Evolutionary conservation across 2,329 filamentous ascomycete species (phyloP), one percentile per base, ranked within the genome.

Genomic region (Alternaria infectoria): DNA sequence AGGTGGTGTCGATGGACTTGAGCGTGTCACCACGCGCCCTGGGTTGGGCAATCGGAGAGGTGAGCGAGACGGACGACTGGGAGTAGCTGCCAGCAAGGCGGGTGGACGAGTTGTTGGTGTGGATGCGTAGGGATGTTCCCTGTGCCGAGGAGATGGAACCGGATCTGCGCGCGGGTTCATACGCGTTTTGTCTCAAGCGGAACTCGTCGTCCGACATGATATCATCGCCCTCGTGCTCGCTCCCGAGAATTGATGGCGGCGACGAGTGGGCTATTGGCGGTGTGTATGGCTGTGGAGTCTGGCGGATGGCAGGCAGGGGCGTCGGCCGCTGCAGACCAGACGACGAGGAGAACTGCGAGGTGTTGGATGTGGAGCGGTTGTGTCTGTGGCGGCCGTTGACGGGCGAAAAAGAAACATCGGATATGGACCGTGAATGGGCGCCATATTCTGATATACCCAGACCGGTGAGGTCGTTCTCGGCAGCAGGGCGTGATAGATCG

Each of bases 271-370:
- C 81, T 32, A 83, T 76, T 21, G 86, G 84, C 43, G 86, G 85
- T 5, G 85, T 86, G 76, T 85, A 87, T 9, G 84, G 82, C 51
- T 84, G 81, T 11, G 85, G 86, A 4, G 83, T 83, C 69, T 87
- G 86, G 56, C 86, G 84, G 81, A 88, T 84, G 1, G 86, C 83
- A 68, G 87, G 84, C 55, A 86, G 82, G 28, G 83, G 83, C 25
- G 82, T 83, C 3, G 85, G 83, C 30, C 83, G 82, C 61, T 81
- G 82, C 64, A 82, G 80, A 65, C 81, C 83, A 5, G 85, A 84
- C 46, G 80, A 80, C 6, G 79, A 83, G 7, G 85, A 87, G 68
- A 84, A 82, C 65, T 87, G 84, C 30, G 87, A 87, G 7, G 82
- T 83, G 65, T 83, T 85, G 66, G 86, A 88, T 12, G 82, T 84